Percentiles rank a stretch among this genome's conserved stretches.
Conservation (phyloP, 805 yeast genomes). For the Cyberlindnera americana region DNA sequence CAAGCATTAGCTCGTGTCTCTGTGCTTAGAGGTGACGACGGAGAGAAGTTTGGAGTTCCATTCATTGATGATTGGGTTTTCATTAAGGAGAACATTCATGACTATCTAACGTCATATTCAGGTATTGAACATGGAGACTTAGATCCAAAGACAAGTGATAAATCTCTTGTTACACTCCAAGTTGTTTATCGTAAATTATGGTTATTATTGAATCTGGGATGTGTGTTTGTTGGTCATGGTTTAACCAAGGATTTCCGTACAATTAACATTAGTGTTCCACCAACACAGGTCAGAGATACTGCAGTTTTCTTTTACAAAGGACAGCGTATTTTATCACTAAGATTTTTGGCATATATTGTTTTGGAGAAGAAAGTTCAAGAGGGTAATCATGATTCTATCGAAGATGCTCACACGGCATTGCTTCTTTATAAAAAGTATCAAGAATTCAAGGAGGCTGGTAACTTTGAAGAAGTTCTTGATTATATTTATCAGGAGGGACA, state of each 20-base stretch:
- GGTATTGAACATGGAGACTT: slow-evolving; percentile 95
- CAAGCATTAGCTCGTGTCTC: slow-evolving; percentile 86
- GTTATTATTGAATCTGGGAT: slow-evolving; percentile 84
- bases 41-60: slow-evolving; percentile 64
- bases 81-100: slow-evolving; percentile 66
- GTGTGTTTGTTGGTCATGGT: slow-evolving; percentile 94
- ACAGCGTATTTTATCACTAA: slow-evolving; percentile 75
- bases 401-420: slow-evolving; percentile 89
- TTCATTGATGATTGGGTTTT: slow-evolving; percentile 92
- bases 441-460: slow-evolving; percentile 54
- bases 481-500: slow-evolving; percentile 69
- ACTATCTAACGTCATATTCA: slow-evolving; percentile 84
- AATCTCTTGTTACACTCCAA: slow-evolving; percentile 72
- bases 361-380: slow-evolving; percentile 76
- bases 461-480: slow-evolving; percentile 58
- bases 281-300: slow-evolving; percentile 84
- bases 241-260: slow-evolving; percentile 87
- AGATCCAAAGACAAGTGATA: slow-evolving; percentile 60
- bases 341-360: slow-evolving; percentile 80
- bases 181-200: slow-evolving; percentile 86
- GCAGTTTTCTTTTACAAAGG: slow-evolving; percentile 73
- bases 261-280: slow-evolving; percentile 87
- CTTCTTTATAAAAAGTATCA: slow-evolving; percentile 68
- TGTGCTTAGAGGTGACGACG: slow-evolving; percentile 69
- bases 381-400: slow-evolving; percentile 95